Evolutionary conservation across 176 grass and related monocot species (phyloP).

Genomic region (maize (Zea mays)): Zm-B73-REFERENCE-NAM-5.0 NC_050098.1:211842501-211843000

Average conservation of each 20-base stretch:
- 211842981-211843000: constrained; percentile 42
- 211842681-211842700: constrained; percentile 32
- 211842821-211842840: constrained; percentile 96
- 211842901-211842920: constrained; percentile 99
- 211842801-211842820: constrained; percentile 97
- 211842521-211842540: constrained; percentile 26
- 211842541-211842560: constrained; percentile 39
- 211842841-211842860: constrained; percentile 98
- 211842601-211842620: constrained; percentile 46
- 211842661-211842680: constrained; percentile 68
- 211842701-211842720: constrained; percentile 41
- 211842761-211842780: constrained; percentile 50
- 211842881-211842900: constrained; percentile 84
- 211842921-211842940: constrained; percentile 93
- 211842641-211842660: constrained; percentile 48
- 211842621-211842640: constrained; percentile 54
- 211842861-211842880: constrained; percentile 88
- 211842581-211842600: constrained; percentile 55
- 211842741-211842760: constrained; percentile 39
- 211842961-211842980: constrained; percentile 35
- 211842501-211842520: background rate
- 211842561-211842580: constrained; percentile 52
- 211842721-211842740: constrained; percentile 45
- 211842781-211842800: constrained; percentile 64
- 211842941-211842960: constrained; percentile 28